Evolutionary conservation across 345 rosid genomes (phyloP).

Genomic region (Salix caprea): DNA sequence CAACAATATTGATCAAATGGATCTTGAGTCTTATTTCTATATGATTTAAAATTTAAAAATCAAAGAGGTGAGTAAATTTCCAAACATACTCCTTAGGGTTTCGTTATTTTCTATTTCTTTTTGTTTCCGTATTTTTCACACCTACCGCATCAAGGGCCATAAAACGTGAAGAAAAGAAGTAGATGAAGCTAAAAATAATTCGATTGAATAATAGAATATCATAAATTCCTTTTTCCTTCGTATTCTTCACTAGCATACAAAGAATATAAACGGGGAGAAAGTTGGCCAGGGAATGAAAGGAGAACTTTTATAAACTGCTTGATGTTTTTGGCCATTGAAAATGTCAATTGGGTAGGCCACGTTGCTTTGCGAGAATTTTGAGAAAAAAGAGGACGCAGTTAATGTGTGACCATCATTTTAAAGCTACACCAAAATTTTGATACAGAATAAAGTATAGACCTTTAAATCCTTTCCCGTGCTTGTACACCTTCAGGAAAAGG

Average conservation of each 20-base stretch:
- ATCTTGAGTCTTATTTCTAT: no score
- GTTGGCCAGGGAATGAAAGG: background rate
- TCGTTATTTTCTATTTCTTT: no score
- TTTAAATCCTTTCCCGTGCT: constrained; percentile 11
- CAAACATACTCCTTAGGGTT: no score
- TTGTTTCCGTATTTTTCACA: no score
- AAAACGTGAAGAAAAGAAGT: background rate
- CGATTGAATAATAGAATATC: background rate
- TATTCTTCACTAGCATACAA: background rate
- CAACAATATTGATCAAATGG: no score
- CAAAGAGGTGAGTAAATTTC: no score
- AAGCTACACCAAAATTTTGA: background rate
- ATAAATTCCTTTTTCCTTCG: background rate
- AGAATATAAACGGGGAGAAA: background rate
- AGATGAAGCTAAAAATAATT: background rate
- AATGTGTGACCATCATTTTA: constrained; percentile 3
- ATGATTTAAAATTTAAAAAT: no score
- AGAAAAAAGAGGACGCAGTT: background rate
- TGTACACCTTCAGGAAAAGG: constrained; percentile 1
- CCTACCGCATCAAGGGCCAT: no score
- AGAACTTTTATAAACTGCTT: background rate
- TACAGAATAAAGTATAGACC: background rate
- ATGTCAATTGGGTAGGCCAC: background rate
- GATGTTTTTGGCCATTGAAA: background rate
- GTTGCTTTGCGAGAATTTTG: background rate